Base-by-base conservation (phyloP, 163 green algal genomes). In the Scenedesmus sp. region DNA sequence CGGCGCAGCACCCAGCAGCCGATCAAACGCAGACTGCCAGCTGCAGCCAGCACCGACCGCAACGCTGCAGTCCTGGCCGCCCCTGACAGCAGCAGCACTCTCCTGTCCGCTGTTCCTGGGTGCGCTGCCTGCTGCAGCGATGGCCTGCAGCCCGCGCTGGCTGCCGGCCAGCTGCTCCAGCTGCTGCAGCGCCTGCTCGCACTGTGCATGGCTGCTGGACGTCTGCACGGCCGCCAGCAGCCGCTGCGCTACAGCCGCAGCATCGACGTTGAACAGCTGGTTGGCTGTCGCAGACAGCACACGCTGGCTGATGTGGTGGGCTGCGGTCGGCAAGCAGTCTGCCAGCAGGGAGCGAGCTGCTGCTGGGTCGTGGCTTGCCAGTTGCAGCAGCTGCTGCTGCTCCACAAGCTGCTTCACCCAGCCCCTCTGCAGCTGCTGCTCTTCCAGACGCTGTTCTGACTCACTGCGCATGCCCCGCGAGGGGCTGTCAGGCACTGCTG, bases 341-440 rank as follows among this genome's bases (percentile, higher is more conserved):
- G 40, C 26, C 6, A 89, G 88, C 35, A 81, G 49, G 18, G 59
- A 22, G 15, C 88, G 33, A 4, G 70, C 88, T 51, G 81, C 73
- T 18, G 26, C 56, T 26, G 86, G 42, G 81, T 86, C n/a, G 16
- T 73, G 82, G 18, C 80, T 89, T 7, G 87, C 89, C 13, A 44
- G 56, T 7, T 83, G 70, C 68, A 95, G 84, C 82, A 93, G 82
- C 30, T 89, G 93, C 87, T 95, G 93, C 83, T 93, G 89, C 51
- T 81, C 49, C 13, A 95, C 83, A 44, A 95, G 87, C 40, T 92
- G 81, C 30, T 40, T 61, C 30, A 87, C 33, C 3, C 76, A 35
- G 4, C 16, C n/a, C 37, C 56, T 33, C 91, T 90, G 83, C 84
- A 92, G 91, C 59, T 93, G 82, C 22, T 51, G 80, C 59, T 53